A percentile compares a stretch with the other conserved stretches of the same genome.
Evolutionary conservation across 176 grass and related monocot genomes (phyloP).

Genomic region (Tillandsia leiboldiana): DNA sequence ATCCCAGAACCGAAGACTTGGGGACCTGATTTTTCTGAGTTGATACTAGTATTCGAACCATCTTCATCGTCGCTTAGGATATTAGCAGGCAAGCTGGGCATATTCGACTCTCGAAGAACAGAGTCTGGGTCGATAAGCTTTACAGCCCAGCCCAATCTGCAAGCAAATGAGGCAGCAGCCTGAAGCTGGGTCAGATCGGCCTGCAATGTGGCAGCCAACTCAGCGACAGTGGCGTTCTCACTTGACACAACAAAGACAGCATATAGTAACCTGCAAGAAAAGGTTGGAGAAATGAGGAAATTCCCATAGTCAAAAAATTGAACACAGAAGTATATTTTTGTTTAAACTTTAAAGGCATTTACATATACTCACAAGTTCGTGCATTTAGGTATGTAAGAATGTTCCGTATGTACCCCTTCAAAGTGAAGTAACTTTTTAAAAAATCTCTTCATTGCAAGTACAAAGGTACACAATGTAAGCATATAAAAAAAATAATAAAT

Average conservation of each 20-base stretch:
- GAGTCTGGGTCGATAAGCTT: conserved; percentile 73
- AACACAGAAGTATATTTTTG: not conserved
- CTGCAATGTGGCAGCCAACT: conserved; percentile 86
- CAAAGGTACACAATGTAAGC: not conserved
- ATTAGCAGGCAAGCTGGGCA: conserved; percentile 35
- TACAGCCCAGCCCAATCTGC: conserved; percentile 76
- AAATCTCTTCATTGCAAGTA: not conserved
- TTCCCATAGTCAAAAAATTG: conserved; percentile 16
- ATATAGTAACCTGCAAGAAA: conserved; percentile 67
- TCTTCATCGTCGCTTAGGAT: conserved; percentile 97
- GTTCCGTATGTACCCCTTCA: too few species aligned
- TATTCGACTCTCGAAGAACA: conserved; percentile 46
- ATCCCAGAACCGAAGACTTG: conserved; percentile 39
- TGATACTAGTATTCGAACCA: conserved; percentile 77
- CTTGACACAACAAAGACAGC: conserved; percentile 97
- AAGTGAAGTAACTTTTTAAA: too few species aligned
- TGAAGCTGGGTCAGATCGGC: conserved; percentile 81
- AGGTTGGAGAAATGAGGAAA: conserved; percentile 23
- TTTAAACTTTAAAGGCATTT: too few species aligned
- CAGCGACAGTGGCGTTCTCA: conserved; percentile 92
- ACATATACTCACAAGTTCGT: too few species aligned
- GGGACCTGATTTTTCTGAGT: conserved; percentile 64
- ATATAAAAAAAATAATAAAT: not conserved
- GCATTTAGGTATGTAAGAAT: too few species aligned
- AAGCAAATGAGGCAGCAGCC: conserved; percentile 93